Evolutionary conservation across 768 basidiomycete genomes (phyloP), one percentile per base, ranked within the genome.

Genomic region (Tulasnella sp.): DNA sequence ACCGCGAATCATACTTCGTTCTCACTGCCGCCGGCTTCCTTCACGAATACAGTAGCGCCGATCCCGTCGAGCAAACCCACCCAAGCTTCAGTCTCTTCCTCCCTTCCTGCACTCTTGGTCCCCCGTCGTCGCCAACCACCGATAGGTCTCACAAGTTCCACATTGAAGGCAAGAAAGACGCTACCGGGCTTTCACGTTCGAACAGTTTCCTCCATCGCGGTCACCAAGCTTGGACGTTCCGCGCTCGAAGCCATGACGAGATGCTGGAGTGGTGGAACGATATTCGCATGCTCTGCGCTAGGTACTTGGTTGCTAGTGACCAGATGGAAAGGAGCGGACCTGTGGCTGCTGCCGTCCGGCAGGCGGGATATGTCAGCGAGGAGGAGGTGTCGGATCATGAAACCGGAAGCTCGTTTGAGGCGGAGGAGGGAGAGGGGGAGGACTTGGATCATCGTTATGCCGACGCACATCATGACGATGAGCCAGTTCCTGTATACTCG

Each of bases 181-280:
- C 94, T 0, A 88, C 86, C 7, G 94, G 93, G 81, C 82, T 88
- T 80, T 76, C 78, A 79, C 42, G 83, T 81, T 35, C 83, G 46
- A 79, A 83, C 75, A 81, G 85, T 71, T 75, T 79, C n/a, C 71
- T 81, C 70, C 77, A 75, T 23, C 82, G 85, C 51, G 84, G 87
- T 32, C 86, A 89, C 75, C 88, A 90, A 81, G 94, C 94, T 39
- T 99, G 93, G 91, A 93, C 91, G 72, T 99, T 99, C 88, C 89
- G 95, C 46, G 89, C 93, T 70, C 86, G 97, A 79, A 92, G 91
- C 78, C 90, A 93, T 80, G 97, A 99, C 80, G 97, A 98, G 81
- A 95, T 98, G 95, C 95, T 98, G 95, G 98, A 99, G 85, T 98
- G 98, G 94, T 99, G 98, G 98, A 99, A 99, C 83, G 98, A 99